phyloP scores from a whole-genome alignment of 1,139 yeast genomes.

The Sugiyamaella grinbergsii region DNA sequence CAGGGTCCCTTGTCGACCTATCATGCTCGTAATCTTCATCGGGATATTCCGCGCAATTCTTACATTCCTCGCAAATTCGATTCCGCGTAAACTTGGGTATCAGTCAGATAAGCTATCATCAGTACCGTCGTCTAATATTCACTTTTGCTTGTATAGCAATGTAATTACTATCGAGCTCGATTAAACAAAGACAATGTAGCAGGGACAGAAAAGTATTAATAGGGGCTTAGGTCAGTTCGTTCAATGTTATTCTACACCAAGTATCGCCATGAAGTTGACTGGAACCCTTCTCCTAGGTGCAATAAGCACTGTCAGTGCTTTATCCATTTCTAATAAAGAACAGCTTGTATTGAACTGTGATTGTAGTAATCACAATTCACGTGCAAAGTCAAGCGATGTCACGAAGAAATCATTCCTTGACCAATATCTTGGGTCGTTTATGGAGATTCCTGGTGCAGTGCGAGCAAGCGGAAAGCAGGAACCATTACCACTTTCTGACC shows the following conservation, averaged over 20 bases:
- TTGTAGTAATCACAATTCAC: conserved; percentile 2
- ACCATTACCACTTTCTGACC: conserved; percentile 38
- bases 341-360: conserved; percentile 43
- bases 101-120: too few relatives aligned
- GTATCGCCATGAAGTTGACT: conserved; percentile 5
- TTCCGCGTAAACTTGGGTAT: neutral
- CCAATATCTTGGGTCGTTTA: conserved; percentile 42
- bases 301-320: conserved; percentile 14
- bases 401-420: conserved; percentile 40
- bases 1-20: too few relatives aligned
- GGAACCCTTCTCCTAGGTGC: conserved; percentile 1
- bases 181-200: too few relatives aligned
- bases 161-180: too few relatives aligned
- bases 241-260: neutral
- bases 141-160: too few relatives aligned
- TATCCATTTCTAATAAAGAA: conserved; percentile 44
- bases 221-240: neutral
- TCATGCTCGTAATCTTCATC: too few relatives aligned
- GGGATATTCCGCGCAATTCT: neutral
- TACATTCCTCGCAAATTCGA: neutral
- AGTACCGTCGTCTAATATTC: too few relatives aligned
- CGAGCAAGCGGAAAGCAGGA: conserved; percentile 35
- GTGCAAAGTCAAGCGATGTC: conserved; percentile 21
- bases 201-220: neutral
- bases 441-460: conserved; percentile 36